Evolutionary conservation across 23 red algal species (phyloP), one percentile per base, ranked within the genome.

Genomic region (Gracilaria domingensis): DNA sequence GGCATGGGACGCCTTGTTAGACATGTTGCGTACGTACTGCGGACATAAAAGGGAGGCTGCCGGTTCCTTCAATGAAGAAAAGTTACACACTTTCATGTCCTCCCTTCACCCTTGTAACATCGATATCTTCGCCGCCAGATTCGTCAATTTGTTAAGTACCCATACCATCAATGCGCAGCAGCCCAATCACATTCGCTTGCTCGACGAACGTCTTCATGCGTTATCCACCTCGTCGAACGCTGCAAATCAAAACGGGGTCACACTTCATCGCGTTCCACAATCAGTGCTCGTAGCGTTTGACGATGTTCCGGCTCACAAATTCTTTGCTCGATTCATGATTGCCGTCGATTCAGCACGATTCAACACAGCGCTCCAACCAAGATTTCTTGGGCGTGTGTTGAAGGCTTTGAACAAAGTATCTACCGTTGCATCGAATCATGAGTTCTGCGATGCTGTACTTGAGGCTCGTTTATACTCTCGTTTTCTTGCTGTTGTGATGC

Each of bases 291-390:
- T 9, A 70, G 29, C 51, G 18, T 91, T 81, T 91, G 55, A 64
- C 24, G 66, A 87, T 33, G 8, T 55, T 12, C 66, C 69, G 12
- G 87, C 73, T 30, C 57, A 91, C 18, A 47, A 37, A 35, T 91
- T 91, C 72, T 81, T 91, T 23, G 53, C 78, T 39, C 66, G 59
- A 20, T 91, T 91, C 54, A n/a, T 91, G 20, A 81, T 56, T 45
- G 23, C 40, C 20, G 26, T 81, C 17, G 87, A 91, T 45, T 91
- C 87, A 2, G 87, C 87, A 33, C 73, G 76, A 38, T 73, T 91
- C 6, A 47, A 53, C 42, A 38, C 73, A 8, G 87, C 87, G 33
- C 58, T 91, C 11, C 12, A 35, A 17, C 87, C 87, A 23, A 30
- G 87, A 28, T 65, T 87, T 26, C 44, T 73, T 16, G 76, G 58